phyloP scores from a whole-genome alignment of 1,284 basidiomycete species.

The Termitomyces sp. region DNA sequence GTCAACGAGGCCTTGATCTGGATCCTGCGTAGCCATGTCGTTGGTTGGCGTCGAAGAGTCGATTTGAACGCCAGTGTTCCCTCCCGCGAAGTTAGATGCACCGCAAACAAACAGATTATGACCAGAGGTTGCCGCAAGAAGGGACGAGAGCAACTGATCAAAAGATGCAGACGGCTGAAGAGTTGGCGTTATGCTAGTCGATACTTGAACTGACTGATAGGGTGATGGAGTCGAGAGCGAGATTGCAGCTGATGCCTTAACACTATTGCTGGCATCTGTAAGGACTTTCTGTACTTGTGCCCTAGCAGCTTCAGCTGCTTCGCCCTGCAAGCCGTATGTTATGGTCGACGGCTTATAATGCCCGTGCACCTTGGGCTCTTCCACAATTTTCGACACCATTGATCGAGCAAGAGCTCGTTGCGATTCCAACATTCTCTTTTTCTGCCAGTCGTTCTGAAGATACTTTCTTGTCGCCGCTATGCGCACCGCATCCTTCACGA shows the following conservation, averaged over 20 bases:
- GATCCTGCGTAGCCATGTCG: constrained; percentile 5
- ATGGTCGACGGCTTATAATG: constrained; percentile 32
- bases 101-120: constrained; percentile 2
- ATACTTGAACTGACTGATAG: constrained; percentile 14
- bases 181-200: constrained; percentile 7
- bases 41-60: neutral
- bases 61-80: neutral
- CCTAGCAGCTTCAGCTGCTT: constrained; percentile 6
- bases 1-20: constrained; percentile 40
- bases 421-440: constrained; percentile 3
- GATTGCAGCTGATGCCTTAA: neutral
- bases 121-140: constrained; percentile 26
- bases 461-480: constrained; percentile 47
- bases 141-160: constrained; percentile 35
- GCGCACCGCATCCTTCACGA: constrained; percentile 53
- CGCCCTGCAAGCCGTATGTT: constrained; percentile 21
- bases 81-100: neutral
- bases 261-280: constrained; percentile 9
- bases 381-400: neutral
- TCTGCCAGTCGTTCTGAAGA: constrained; percentile 20
- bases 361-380: constrained; percentile 24
- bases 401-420: constrained; percentile 8
- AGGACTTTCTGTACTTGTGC: constrained; percentile 7
- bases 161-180: constrained; percentile 22
- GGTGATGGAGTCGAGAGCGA: constrained; percentile 1